Evolutionary conservation across 148 eudicot species (phyloP).

Genomic region (Euryodendron excelsum): DNA sequence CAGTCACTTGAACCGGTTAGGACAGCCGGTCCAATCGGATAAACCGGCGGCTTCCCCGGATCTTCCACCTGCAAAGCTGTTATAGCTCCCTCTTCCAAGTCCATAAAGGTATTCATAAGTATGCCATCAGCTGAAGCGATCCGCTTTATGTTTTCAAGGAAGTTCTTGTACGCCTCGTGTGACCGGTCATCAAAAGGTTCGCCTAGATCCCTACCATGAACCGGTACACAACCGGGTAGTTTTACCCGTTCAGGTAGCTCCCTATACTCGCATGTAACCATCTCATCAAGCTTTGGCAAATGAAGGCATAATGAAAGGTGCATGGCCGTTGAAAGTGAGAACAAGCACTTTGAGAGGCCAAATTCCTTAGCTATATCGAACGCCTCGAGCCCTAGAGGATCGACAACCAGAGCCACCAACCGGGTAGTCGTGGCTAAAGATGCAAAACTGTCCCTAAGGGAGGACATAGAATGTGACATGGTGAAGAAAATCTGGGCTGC

Average conservation of each 20-base stretch:
- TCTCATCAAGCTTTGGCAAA: background rate
- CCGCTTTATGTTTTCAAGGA: background rate
- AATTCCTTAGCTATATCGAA: background rate
- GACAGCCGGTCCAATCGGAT: constrained; percentile 41
- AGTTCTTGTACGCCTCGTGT: background rate
- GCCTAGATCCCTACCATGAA: background rate
- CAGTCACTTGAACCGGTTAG: background rate
- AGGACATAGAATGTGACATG: background rate
- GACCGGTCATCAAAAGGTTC: background rate
- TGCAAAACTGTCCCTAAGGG: background rate
- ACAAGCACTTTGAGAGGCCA: background rate
- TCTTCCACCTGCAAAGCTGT: constrained; percentile 17
- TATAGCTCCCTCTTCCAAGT: constrained; percentile 34
- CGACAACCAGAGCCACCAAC: background rate
- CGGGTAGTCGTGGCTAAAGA: background rate
- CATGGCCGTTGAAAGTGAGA: background rate
- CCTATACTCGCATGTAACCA: background rate
- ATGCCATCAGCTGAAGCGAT: constrained; percentile 20
- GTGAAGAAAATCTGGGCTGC: background rate
- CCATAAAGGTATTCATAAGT: constrained; percentile 28
- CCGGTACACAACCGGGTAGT: background rate
- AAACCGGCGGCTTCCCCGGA: constrained; percentile 22
- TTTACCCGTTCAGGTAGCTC: background rate
- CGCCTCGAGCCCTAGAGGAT: background rate
- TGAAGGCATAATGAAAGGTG: background rate